These are phyloP conservation scores for Colletotrichum sp. DNA, from an alignment of 2,329 filamentous ascomycete species.

Conservation along the genomic window DNA sequence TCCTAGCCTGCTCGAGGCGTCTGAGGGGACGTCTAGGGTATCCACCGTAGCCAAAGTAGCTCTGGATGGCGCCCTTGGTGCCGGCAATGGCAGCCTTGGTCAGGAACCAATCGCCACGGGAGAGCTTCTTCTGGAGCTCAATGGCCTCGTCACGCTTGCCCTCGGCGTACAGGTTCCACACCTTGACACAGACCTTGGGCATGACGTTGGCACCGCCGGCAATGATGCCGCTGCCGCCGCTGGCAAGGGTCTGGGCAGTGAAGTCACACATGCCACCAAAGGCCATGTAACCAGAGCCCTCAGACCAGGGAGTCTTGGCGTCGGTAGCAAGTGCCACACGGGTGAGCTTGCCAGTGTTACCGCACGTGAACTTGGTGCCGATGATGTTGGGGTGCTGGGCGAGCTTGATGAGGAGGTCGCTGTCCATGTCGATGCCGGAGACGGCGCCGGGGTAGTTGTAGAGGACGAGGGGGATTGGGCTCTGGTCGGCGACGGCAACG, in stretches of 20 bases:
- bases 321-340: constrained; percentile 76
- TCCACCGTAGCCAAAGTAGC: constrained; percentile 82
- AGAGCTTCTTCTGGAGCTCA: constrained; percentile 77
- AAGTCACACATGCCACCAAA: constrained; percentile 91
- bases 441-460: constrained; percentile 95
- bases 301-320: constrained; percentile 68
- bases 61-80: constrained; percentile 84
- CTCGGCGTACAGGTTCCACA: constrained; percentile 77
- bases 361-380: constrained; percentile 91
- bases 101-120: constrained; percentile 81
- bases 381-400: constrained; percentile 83
- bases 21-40: constrained; percentile 76
- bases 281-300: constrained; percentile 77
- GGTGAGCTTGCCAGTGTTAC: constrained; percentile 88
- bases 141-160: constrained; percentile 79
- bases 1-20: constrained; percentile 63
- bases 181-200: constrained; percentile 79
- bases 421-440: constrained; percentile 88
- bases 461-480: constrained; percentile 78
- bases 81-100: constrained; percentile 85
- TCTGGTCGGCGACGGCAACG: constrained; percentile 74
- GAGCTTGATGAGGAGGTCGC: constrained; percentile 81
- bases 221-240: constrained; percentile 83
- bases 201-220: constrained; percentile 86
- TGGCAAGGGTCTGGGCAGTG: constrained; percentile 80